These are phyloP conservation scores for Melanomma pulvis-pyrius DNA, from an alignment of 495 filamentous ascomycete genomes.

Conservation along the genomic window DNA sequence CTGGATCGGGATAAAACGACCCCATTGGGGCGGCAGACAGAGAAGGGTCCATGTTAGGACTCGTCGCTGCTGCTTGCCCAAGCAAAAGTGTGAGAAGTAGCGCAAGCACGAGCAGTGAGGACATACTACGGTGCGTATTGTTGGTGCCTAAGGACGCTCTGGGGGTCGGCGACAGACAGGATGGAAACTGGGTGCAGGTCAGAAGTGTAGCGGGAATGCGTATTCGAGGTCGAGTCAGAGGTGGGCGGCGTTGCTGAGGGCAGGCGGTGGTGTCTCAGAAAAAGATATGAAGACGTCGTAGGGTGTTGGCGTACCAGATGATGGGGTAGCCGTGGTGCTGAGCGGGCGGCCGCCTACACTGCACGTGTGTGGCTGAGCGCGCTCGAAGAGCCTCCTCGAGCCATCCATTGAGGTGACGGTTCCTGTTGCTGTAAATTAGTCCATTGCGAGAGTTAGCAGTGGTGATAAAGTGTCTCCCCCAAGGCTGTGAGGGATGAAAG, in stretches of 20 bases:
- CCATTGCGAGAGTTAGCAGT: slow-evolving; percentile 17
- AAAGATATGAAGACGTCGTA: background rate
- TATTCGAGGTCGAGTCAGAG: background rate
- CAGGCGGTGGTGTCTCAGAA: background rate
- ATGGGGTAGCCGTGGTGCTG: background rate
- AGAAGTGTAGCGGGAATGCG: background rate
- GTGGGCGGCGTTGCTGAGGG: background rate
- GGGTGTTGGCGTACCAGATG: background rate
- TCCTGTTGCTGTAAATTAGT: slow-evolving; percentile 27
- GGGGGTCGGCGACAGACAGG: background rate
- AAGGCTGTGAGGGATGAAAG: slow-evolving; percentile 9
- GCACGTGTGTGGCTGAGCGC: slow-evolving; percentile 12
- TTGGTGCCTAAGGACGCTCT: slow-evolving; percentile 25
- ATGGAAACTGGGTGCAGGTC: background rate
- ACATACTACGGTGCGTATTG: slow-evolving; percentile 21
- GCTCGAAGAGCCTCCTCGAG: background rate
- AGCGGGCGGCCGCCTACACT: slow-evolving; percentile 1
- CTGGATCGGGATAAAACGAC: slow-evolving; percentile 31
- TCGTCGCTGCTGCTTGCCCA: slow-evolving; percentile 15
- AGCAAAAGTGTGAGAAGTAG: slow-evolving; percentile 21
- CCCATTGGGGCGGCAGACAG: slow-evolving; percentile 14
- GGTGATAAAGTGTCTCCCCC: slow-evolving; percentile 4
- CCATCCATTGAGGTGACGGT: slow-evolving; percentile 15
- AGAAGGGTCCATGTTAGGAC: slow-evolving; percentile 15
- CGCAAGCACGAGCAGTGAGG: slow-evolving; percentile 19